Evolutionary conservation across 352 stramenopile species (phyloP), one percentile per base, ranked within the genome.

Genomic region (Albugo candida): DNA sequence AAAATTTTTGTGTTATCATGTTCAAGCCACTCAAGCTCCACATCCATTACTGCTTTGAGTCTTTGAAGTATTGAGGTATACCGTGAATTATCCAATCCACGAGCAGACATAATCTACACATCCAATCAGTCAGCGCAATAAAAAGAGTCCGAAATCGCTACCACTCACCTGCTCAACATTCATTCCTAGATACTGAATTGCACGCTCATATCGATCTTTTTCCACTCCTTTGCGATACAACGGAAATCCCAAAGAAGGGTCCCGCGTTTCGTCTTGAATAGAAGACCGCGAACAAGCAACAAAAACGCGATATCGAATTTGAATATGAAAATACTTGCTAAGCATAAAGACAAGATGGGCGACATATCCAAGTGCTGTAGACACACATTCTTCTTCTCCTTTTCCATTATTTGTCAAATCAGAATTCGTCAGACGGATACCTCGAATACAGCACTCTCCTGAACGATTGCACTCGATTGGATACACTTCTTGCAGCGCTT

Each of bases 271-370:
- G 21, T 58, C 52, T 0, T 37, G 39, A 47, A 58, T 54, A 38
- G 36, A 40, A 18, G 52, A 58, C 10, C 48, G 39, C 47, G 52
- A 58, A 16, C 41, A 53, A 5, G 36, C 18, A 34, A 55, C 41
- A 31, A 50, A 20, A 27, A 58, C 49, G 11, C 47, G 35, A 45
- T 58, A 58, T 27, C 52, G 52, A 16, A 58, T 37, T 13, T 49
- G 53, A 18, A 58, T 49, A 19, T 58, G 37, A 37, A 58, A 39
- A 31, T 58, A 58, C 45, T 58, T 58, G 36, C 41, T 45, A 11
- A 58, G 19, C 21, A 58, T 37, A 54, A 58, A 58, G n/a, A 54
- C 48, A 44, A 58, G 49, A 36, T 58, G 52, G 12, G 47, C 46
- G 41, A 58, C 48, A 31, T 58, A 58, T 14, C 52, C 52, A 13